Evolutionary conservation across 306 rosid genomes (phyloP), one percentile per base, ranked within the genome.

Genomic region (Prunus fruticosa): DNA sequence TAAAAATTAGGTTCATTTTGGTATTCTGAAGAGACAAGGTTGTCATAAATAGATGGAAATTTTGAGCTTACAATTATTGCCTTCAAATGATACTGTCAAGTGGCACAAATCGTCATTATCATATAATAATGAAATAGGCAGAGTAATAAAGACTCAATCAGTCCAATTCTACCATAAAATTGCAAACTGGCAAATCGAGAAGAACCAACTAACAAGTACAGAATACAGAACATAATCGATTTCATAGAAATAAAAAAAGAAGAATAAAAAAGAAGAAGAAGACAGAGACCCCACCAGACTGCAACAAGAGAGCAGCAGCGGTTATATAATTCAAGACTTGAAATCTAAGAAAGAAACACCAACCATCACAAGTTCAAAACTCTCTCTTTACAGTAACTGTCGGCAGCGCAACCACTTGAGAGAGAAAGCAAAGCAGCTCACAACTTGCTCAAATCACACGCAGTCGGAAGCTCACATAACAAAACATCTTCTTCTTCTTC

Each of bases 261-360:
- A 25, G 16, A 6, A 66, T 41, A 30, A 34, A 13, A 43, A 0
- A 4, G 58, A 53, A 43, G 57, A 76, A 22, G 45, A 66, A 27
- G 77, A 72, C 67, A 72, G 68, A 27, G 78, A 79, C 81, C 45
- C 49, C 11, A 20, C 50, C 45, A 15, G 1, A 67, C 82, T 23
- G 72, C 78, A 67, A 73, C 74, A 56, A 64, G 1, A 12, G 13
- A 14, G 54, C 56, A 58, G 66, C 51, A 19, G 84, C 75, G 81
- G 82, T 88, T 89, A 76, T 49, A 38, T 38, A 28, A 88, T 89
- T 85, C 71, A 87, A 87, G 82, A 73, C 27, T 78, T 49, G 16
- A 49, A 49, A 49, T 13, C 53, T 12, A 90, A 87, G 93, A 79
- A 90, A 88, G 93, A 79, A 87, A 89, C 86, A 90, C 84, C 43